Conservation (phyloP, 208 protist genomes). For the Trypanosoma scelopori region DNA sequence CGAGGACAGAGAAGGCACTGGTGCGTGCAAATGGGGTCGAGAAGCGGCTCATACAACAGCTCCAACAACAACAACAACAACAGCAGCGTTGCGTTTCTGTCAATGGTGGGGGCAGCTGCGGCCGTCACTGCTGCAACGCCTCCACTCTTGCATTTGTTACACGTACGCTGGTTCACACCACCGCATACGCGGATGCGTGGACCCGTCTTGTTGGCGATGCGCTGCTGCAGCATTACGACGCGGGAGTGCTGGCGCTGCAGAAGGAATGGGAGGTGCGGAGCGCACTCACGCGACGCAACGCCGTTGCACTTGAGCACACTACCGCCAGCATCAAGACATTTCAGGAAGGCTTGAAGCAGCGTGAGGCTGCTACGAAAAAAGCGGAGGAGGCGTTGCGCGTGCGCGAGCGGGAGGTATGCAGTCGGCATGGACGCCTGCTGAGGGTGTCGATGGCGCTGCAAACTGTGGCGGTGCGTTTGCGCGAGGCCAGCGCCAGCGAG, state of each 20-base stretch:
- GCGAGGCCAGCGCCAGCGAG: constrained; percentile 5
- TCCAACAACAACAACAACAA: constrained; percentile 1
- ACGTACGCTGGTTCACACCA: neutral
- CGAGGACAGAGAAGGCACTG: constrained; percentile 17
- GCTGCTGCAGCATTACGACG: constrained; percentile 25
- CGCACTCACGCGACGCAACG: constrained; percentile 30
- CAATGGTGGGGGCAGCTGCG: neutral
- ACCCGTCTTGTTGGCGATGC: constrained; percentile 8
- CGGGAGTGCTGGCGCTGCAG: constrained; percentile 12
- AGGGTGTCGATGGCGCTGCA: constrained; percentile 35
- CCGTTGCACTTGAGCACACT: constrained; percentile 47
- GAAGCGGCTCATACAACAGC: constrained; percentile 1
- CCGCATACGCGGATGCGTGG: constrained; percentile 3
- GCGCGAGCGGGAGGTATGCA: constrained; percentile 16
- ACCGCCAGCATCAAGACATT: constrained; percentile 52
- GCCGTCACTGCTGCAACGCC: too few species aligned
- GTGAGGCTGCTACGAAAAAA: constrained; percentile 23
- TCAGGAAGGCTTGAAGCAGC: constrained; percentile 39
- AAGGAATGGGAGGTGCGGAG: constrained; percentile 30
- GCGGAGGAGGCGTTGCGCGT: constrained; percentile 21
- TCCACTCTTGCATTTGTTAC: neutral
- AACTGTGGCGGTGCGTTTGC: constrained; percentile 34
- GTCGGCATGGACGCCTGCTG: constrained; percentile 24
- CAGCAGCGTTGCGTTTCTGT: neutral
- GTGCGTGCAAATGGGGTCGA: constrained; percentile 12